These are phyloP conservation scores for Curvularia hawaiiensis DNA, from an alignment of 2,329 filamentous ascomycete species.

Conservation along the genomic window DNA sequence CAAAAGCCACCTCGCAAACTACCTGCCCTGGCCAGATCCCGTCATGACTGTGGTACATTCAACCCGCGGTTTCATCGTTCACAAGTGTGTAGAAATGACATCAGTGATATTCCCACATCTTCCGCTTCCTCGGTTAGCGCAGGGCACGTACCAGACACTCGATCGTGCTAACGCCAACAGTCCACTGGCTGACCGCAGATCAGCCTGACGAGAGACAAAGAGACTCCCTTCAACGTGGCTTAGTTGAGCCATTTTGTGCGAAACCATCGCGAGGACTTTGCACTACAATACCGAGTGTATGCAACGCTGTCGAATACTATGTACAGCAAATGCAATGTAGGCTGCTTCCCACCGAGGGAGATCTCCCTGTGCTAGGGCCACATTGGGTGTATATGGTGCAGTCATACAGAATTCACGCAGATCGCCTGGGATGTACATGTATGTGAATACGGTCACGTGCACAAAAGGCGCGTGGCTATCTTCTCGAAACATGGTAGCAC, in stretches of 20 bases:
- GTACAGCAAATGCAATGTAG: not conserved
- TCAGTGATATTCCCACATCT: constrained; percentile 15
- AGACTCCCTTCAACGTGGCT: not conserved
- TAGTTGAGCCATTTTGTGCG: not conserved
- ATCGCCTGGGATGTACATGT: not conserved
- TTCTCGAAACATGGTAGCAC: not conserved
- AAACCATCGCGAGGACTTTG: not conserved
- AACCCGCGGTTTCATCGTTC: constrained; percentile 1
- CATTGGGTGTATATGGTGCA: too few relatives aligned
- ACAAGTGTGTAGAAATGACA: constrained; percentile 13
- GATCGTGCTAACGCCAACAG: not conserved
- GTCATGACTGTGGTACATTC: constrained; percentile 12
- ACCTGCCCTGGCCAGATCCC: not conserved
- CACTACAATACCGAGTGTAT: not conserved
- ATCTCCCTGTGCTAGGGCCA: not conserved
- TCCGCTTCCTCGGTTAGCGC: constrained; percentile 4
- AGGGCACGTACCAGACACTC: not conserved
- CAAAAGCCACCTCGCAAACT: constrained; percentile 1
- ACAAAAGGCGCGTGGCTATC: not conserved
- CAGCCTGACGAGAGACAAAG: not conserved
- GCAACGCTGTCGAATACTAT: not conserved
- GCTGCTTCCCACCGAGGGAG: not conserved
- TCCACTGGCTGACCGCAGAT: not conserved
- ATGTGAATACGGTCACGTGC: not conserved
- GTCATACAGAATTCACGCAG: not conserved